Evolutionary conservation across 2,329 filamentous ascomycete genomes (phyloP).

Genomic region (Ceratocystis variospora): DNA sequence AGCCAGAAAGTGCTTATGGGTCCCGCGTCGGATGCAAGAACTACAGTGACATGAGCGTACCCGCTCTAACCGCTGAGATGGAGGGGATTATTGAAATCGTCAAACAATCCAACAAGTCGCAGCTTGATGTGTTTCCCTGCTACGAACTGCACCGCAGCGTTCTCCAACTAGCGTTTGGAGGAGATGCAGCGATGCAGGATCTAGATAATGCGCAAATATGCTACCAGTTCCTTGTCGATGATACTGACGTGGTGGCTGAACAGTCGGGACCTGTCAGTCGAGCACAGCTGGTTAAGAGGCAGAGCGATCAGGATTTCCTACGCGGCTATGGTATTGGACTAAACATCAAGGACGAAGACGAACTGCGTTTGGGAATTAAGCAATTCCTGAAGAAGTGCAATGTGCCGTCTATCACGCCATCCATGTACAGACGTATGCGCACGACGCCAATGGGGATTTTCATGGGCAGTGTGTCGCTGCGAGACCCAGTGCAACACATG

Average conservation of each 20-base stretch:
- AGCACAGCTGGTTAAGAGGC: neutral
- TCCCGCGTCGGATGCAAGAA: neutral
- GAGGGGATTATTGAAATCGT: slow-evolving; percentile 8
- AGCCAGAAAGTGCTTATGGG: slow-evolving; percentile 12
- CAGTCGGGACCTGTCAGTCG: neutral
- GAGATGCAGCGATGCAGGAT: slow-evolving; percentile 9
- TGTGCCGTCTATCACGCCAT: slow-evolving; percentile 11
- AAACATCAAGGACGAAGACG: neutral
- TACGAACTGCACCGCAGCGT: slow-evolving; percentile 10
- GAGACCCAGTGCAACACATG: slow-evolving; percentile 7
- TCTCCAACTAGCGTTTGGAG: slow-evolving; percentile 1
- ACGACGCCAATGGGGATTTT: slow-evolving; percentile 12
- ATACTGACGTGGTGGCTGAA: neutral
- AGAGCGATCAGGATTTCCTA: slow-evolving; percentile 13
- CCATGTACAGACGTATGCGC: slow-evolving; percentile 14
- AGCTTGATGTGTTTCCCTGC: neutral
- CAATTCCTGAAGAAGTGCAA: slow-evolving; percentile 6
- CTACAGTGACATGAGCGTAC: neutral
- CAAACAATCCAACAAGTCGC: slow-evolving; percentile 9
- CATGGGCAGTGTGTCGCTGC: slow-evolving; percentile 10
- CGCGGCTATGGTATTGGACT: slow-evolving; percentile 13
- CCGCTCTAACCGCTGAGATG: neutral
- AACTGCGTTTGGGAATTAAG: neutral
- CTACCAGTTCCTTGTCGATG: slow-evolving; percentile 16
- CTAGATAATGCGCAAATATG: slow-evolving; percentile 15